Evolutionary conservation across 2,329 filamentous ascomycete species (phyloP).

Genomic region (Venturia carpophila): DNA sequence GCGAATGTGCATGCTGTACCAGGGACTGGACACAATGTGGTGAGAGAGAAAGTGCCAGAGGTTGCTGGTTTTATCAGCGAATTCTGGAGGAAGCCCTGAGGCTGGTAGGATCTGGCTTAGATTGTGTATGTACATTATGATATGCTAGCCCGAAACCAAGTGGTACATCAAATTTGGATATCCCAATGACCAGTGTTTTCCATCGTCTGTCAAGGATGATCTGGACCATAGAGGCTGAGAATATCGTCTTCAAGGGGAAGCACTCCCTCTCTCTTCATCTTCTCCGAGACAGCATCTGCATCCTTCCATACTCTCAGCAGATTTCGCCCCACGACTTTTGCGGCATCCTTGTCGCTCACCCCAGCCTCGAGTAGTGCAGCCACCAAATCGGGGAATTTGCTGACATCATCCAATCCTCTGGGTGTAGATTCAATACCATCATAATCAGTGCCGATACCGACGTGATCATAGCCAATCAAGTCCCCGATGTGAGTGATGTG

Average conservation of each 20-base stretch:
- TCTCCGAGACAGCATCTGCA: slow-evolving; percentile 62
- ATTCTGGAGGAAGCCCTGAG: slow-evolving; percentile 26
- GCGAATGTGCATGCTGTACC: slow-evolving; percentile 32
- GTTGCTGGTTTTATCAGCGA: slow-evolving; percentile 29
- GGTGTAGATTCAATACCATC: slow-evolving; percentile 66
- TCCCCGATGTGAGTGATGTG: slow-evolving; percentile 79
- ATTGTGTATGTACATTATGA: neutral
- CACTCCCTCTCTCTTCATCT: slow-evolving; percentile 47
- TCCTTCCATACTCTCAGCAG: slow-evolving; percentile 76
- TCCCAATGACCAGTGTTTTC: neutral
- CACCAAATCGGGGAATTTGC: slow-evolving; percentile 71
- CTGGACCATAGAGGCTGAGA: neutral
- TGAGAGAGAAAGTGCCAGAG: slow-evolving; percentile 32
- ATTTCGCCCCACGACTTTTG: slow-evolving; percentile 72
- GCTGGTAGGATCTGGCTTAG: neutral
- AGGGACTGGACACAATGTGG: slow-evolving; percentile 35
- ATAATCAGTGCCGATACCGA: slow-evolving; percentile 84
- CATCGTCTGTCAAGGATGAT: neutral
- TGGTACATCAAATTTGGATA: neutral
- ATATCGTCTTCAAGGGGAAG: slow-evolving; percentile 40
- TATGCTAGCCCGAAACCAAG: neutral
- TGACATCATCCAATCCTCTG: slow-evolving; percentile 72
- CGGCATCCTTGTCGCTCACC: slow-evolving; percentile 64
- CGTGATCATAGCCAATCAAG: slow-evolving; percentile 76
- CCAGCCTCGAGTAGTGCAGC: slow-evolving; percentile 65